phyloP scores from a whole-genome alignment of 352 stramenopile genomes.

The Bremia lactucae region DNA sequence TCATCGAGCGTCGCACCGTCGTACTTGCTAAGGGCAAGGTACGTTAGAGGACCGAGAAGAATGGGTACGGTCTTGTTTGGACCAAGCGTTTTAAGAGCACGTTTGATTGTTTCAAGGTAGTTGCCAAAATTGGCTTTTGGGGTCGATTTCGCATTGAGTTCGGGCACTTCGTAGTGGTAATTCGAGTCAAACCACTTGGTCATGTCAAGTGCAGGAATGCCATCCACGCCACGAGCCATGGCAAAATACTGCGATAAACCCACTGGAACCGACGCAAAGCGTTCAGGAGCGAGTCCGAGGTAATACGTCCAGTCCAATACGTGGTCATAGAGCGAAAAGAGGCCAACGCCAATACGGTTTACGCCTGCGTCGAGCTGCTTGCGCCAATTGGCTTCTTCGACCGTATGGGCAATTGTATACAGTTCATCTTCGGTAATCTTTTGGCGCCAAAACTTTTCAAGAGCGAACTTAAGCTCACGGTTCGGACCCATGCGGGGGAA shows the following conservation, averaged over 20 bases:
- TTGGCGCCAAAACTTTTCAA: slow-evolving; percentile 89
- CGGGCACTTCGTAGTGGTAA: slow-evolving; percentile 92
- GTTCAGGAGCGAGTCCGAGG: slow-evolving; percentile 62
- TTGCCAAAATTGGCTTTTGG: slow-evolving; percentile 70
- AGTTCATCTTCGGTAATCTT: slow-evolving; percentile 78
- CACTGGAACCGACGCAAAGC: slow-evolving; percentile 53
- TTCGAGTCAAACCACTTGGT: slow-evolving; percentile 93
- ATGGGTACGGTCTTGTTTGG: slow-evolving; percentile 74
- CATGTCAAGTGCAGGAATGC: slow-evolving; percentile 88
- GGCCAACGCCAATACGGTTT: slow-evolving; percentile 66
- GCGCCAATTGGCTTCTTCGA: slow-evolving; percentile 82
- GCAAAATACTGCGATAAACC: slow-evolving; percentile 81
- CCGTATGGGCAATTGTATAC: slow-evolving; percentile 46
- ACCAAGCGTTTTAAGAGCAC: slow-evolving; percentile 70
- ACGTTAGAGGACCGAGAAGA: slow-evolving; percentile 77
- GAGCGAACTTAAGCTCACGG: slow-evolving; percentile 89
- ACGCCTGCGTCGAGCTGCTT: slow-evolving; percentile 75
- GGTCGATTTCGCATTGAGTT: slow-evolving; percentile 67
- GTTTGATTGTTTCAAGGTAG: slow-evolving; percentile 66
- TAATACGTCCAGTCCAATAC: slow-evolving; percentile 85
- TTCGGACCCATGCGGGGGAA: slow-evolving; percentile 89
- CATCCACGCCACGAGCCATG: slow-evolving; percentile 85
- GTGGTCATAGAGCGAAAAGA: slow-evolving; percentile 89
- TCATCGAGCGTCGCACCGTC: slow-evolving; percentile 58
- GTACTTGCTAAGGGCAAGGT: slow-evolving; percentile 72